Evolutionary conservation across 2,329 filamentous ascomycete genomes (phyloP).

Genomic region (Aspergillus hortae): DNA sequence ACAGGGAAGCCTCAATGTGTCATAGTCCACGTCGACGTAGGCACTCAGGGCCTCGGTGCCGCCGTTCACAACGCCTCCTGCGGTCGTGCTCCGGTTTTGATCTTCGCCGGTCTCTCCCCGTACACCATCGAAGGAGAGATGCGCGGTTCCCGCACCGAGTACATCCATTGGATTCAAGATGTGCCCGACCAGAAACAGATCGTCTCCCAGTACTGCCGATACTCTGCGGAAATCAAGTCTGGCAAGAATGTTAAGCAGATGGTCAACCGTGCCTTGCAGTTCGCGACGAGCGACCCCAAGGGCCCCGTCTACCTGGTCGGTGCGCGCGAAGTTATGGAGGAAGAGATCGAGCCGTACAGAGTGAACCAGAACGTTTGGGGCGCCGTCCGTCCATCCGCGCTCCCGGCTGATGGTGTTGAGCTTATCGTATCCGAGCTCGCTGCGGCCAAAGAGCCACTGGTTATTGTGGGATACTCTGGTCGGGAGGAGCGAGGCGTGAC

Average conservation of each 20-base stretch:
- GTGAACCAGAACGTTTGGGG: constrained; percentile 69
- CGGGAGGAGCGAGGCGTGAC: constrained; percentile 42
- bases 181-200: constrained; percentile 79
- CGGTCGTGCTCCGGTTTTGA: constrained; percentile 69
- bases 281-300: constrained; percentile 71
- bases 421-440: constrained; percentile 44
- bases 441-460: constrained; percentile 46
- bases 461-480: constrained; percentile 51
- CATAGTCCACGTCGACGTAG: constrained; percentile 77
- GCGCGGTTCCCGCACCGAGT: constrained; percentile 73
- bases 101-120: constrained; percentile 75
- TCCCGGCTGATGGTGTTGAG: constrained; percentile 48
- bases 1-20: constrained; percentile 72
- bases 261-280: constrained; percentile 79
- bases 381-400: constrained; percentile 63
- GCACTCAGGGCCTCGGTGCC: constrained; percentile 72
- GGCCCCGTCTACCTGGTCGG: constrained; percentile 78
- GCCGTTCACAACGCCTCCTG: constrained; percentile 77
- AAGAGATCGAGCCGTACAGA: constrained; percentile 71
- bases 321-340: constrained; percentile 78
- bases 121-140: constrained; percentile 76
- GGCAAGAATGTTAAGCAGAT: constrained; percentile 86
- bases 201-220: constrained; percentile 79
- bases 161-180: constrained; percentile 84
- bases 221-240: constrained; percentile 76